These are phyloP conservation scores for Xylaria castorea DNA, from an alignment of 495 filamentous ascomycete species.

Conservation along the genomic window DNA sequence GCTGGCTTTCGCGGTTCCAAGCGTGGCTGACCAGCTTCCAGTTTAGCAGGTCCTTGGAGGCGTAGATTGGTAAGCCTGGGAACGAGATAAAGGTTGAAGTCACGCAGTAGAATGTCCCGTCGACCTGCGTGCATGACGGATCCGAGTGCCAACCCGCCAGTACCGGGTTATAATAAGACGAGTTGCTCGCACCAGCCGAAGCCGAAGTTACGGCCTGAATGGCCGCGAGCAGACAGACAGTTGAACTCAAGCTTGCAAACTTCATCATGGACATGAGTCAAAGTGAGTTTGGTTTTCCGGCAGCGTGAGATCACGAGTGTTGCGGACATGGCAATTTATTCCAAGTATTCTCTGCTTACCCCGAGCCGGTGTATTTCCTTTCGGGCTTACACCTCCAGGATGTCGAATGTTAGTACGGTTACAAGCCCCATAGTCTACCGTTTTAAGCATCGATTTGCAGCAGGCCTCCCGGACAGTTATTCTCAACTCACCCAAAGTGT, in stretches of 20 bases:
- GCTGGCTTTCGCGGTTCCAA: conserved; percentile 39
- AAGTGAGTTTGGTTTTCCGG: neutral
- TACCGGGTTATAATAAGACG: conserved; percentile 44
- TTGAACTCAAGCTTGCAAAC: neutral
- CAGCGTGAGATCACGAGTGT: neutral
- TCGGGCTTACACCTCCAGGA: too few relatives aligned
- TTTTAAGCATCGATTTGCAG: too few relatives aligned
- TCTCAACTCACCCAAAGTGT: too few relatives aligned
- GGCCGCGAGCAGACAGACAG: neutral
- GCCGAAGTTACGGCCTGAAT: neutral
- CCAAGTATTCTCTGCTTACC: neutral
- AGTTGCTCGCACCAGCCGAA: conserved; percentile 23
- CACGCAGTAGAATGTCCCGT: conserved; percentile 45
- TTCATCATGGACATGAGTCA: conserved; percentile 8
- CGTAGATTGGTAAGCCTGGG: conserved; percentile 46
- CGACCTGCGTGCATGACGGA: conserved; percentile 40
- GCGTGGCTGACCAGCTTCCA: conserved; percentile 44
- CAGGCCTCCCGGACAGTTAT: too few relatives aligned
- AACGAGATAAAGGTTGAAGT: conserved; percentile 48
- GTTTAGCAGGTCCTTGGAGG: conserved; percentile 44
- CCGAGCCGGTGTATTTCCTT: neutral
- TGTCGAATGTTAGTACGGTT: too few relatives aligned
- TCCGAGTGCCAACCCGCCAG: conserved; percentile 47
- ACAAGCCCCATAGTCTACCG: too few relatives aligned
- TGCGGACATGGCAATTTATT: neutral